Evolutionary conservation across 2,329 filamentous ascomycete genomes (phyloP).

Genomic region (Alternaria conjuncta): DNA sequence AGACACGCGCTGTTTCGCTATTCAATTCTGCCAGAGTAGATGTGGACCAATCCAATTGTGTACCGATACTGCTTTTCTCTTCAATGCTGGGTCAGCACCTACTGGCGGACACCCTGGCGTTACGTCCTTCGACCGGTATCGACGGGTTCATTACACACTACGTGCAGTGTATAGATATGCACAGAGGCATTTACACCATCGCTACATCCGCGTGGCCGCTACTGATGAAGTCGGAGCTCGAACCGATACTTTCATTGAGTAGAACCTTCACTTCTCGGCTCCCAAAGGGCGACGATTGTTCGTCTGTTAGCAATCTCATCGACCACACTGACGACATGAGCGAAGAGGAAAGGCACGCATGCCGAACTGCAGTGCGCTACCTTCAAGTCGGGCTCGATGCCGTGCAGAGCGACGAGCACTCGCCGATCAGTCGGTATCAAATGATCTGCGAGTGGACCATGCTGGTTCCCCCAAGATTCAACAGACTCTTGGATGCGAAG

Average conservation of each 20-base stretch:
- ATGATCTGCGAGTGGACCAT: conserved; percentile 49
- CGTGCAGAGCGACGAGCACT: conserved; percentile 1
- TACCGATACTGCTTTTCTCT: conserved; percentile 45
- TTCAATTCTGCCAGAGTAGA: conserved; percentile 25
- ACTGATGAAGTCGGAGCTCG: conserved; percentile 33
- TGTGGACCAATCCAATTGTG: conserved; percentile 39
- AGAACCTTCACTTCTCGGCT: conserved; percentile 21
- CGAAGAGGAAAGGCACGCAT: conserved; percentile 30
- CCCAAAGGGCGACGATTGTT: conserved; percentile 31
- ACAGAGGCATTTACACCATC: conserved; percentile 27
- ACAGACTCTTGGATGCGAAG: conserved; percentile 44
- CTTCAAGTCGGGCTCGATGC: conserved; percentile 33
- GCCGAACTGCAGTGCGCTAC: conserved; percentile 30
- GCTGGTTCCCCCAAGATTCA: conserved; percentile 45
- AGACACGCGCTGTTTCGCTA: conserved; percentile 39
- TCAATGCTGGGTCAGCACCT: conserved; percentile 45
- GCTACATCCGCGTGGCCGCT: conserved; percentile 32
- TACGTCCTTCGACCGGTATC: conserved; percentile 22
- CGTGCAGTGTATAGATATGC: conserved; percentile 33
- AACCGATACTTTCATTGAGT: conserved; percentile 27
- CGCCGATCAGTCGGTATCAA: conserved; percentile 15
- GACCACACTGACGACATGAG: conserved; percentile 15
- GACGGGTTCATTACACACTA: conserved; percentile 40
- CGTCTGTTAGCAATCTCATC: conserved; percentile 24
- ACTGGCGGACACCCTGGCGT: conserved; percentile 43